phyloP scores from a whole-genome alignment of 2,329 filamentous ascomycete species.

The Claviceps monticola region DNA sequence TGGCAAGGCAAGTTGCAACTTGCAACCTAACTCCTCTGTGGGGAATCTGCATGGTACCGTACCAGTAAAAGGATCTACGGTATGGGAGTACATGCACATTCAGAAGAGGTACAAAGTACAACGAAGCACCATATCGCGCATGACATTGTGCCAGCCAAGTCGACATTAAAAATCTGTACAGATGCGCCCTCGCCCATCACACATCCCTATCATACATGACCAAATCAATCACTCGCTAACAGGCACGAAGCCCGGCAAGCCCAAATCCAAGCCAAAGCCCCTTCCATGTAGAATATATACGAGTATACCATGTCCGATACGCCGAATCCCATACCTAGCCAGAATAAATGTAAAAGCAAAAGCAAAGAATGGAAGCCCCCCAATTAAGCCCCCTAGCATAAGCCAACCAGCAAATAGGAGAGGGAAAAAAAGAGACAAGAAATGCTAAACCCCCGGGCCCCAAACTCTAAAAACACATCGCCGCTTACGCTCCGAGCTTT shows the following conservation, averaged over 20 bases:
- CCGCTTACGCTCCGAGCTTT: background rate
- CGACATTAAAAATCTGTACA: slow-evolving; percentile 2
- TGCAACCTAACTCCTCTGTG: too few species aligned
- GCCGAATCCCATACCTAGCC: background rate
- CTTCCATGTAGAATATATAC: background rate
- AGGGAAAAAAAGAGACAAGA: background rate
- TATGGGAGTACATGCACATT: too few species aligned
- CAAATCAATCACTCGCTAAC: slow-evolving; percentile 1
- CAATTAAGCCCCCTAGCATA: background rate
- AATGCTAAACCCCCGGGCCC: background rate
- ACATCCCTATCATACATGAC: slow-evolving; percentile 1
- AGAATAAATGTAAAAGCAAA: background rate
- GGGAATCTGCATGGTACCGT: too few species aligned
- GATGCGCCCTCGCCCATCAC: background rate
- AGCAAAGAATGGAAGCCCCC: background rate
- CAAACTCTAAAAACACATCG: background rate
- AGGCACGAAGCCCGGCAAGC: background rate
- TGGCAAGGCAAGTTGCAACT: too few species aligned
- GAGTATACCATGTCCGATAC: background rate
- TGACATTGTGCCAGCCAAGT: background rate
- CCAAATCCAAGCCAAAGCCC: background rate
- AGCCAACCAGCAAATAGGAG: background rate
- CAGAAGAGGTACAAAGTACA: too few species aligned
- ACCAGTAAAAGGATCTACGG: too few species aligned
- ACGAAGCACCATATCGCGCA: background rate